Conservation (phyloP, 2,329 filamentous ascomycete species). For the Lachnellula arida region DNA sequence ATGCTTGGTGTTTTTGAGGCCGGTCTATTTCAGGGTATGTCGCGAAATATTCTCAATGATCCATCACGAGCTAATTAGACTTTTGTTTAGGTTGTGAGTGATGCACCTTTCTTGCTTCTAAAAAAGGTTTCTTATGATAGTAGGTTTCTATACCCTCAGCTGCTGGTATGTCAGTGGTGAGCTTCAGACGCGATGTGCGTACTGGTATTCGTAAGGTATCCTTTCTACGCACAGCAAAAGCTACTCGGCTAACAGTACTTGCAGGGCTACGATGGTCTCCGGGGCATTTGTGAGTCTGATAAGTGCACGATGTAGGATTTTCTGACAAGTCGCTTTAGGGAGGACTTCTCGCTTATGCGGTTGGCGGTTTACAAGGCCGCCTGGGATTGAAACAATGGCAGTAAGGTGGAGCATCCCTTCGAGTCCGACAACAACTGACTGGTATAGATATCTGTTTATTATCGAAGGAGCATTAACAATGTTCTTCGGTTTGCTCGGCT, state of each 20-base stretch:
- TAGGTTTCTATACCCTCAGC: conserved; percentile 5
- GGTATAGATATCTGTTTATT: conserved; percentile 21
- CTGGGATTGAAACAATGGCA: conserved; percentile 8
- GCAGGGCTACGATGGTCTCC: conserved; percentile 6
- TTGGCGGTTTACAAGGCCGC: not conserved
- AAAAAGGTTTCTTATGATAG: not conserved
- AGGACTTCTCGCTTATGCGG: conserved; percentile 4
- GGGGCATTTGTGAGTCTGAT: conserved; percentile 2
- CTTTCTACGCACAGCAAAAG: not conserved
- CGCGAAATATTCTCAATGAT: too few relatives aligned
- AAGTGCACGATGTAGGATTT: not conserved
- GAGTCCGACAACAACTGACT: not conserved
- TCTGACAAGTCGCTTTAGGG: not conserved
- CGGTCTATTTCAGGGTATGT: conserved; percentile 6
- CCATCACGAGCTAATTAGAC: not conserved
- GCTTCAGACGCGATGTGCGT: conserved; percentile 4
- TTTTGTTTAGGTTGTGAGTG: not conserved
- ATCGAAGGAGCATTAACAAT: conserved; percentile 23
- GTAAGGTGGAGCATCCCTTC: not conserved
- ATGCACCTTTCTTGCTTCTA: not conserved
- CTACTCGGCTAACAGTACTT: not conserved
- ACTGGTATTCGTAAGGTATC: conserved; percentile 6
- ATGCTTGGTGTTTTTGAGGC: conserved; percentile 10
- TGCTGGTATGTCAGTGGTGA: conserved; percentile 7
- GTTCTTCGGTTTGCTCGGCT: conserved; percentile 17